Conservation (phyloP, 2,329 filamentous ascomycete species). For the Leptodontidium sp. region DNA sequence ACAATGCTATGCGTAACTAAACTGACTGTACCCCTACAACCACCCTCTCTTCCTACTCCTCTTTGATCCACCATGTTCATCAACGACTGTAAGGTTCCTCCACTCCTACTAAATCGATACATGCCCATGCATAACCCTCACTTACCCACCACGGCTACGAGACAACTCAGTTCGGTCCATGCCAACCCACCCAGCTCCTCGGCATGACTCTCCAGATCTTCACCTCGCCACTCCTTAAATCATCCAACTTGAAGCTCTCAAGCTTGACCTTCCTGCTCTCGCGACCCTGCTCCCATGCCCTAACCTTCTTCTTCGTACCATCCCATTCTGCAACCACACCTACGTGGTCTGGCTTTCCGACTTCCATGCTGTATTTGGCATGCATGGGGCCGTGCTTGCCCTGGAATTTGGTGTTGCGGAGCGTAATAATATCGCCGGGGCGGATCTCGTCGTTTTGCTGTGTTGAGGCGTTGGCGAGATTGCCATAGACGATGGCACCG, state of each 20-base stretch:
- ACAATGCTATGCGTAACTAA: conserved; percentile 36
- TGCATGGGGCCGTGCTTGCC: conserved; percentile 96
- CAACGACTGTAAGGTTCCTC: conserved; percentile 4
- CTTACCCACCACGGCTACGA: not conserved
- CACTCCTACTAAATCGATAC: not conserved
- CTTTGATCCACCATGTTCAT: not conserved
- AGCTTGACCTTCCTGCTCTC: conserved; percentile 93
- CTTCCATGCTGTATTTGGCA: conserved; percentile 88
- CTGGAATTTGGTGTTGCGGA: conserved; percentile 93
- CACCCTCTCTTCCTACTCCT: not conserved
- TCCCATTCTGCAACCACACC: conserved; percentile 96
- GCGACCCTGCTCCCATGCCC: conserved; percentile 93
- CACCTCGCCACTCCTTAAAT: conserved; percentile 91
- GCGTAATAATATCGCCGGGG: conserved; percentile 88
- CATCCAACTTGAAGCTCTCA: conserved; percentile 93
- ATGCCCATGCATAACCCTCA: not conserved
- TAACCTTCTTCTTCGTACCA: conserved; percentile 96
- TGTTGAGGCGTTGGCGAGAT: conserved; percentile 92
- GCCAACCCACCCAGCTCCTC: conserved; percentile 92
- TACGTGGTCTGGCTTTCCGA: conserved; percentile 87
- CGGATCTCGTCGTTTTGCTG: conserved; percentile 93
- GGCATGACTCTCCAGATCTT: conserved; percentile 98
- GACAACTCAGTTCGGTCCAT: conserved; percentile 59
- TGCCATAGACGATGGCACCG: conserved; percentile 91
- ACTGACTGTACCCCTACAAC: conserved; percentile 21